phyloP scores from a whole-genome alignment of 805 yeast genomes.

The Starmerella ratchasimensis region DNA sequence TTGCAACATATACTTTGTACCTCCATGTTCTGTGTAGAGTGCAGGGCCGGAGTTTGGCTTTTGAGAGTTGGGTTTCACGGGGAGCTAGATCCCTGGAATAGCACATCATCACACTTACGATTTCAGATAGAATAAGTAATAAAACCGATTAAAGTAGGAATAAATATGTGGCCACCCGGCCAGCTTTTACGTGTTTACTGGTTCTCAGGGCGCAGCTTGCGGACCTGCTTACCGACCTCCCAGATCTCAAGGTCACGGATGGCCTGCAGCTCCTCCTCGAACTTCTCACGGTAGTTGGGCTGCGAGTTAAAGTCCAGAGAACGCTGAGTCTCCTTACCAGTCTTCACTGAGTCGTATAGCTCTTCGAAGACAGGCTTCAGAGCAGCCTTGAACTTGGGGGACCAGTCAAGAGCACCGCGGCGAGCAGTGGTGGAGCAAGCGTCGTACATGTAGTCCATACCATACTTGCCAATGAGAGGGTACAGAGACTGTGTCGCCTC shows the following conservation, averaged over 20 bases:
- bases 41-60: no score
- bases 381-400: conserved; percentile 97
- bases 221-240: conserved; percentile 98
- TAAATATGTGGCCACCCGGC: not conserved
- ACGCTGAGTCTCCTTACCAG: conserved; percentile 96
- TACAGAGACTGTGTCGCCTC: conserved; percentile 99
- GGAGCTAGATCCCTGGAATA: no score
- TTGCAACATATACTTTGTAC: no score
- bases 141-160: not conserved
- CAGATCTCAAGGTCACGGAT: conserved; percentile 99
- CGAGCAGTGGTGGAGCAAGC: conserved; percentile 99
- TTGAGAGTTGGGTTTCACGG: no score
- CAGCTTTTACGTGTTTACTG: conserved; percentile 37
- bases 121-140: not conserved
- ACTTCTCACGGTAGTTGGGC: conserved; percentile 92
- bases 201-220: conserved; percentile 99
- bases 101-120: no score
- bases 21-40: no score
- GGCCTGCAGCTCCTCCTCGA: conserved; percentile 81
- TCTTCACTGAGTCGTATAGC: conserved; percentile 85
- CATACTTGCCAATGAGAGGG: conserved; percentile 98
- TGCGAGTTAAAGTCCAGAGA: conserved; percentile 97
- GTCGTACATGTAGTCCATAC: conserved; percentile 99
- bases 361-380: conserved; percentile 97
- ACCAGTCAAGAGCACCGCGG: conserved; percentile 99